These are phyloP conservation scores for Huntiella bhutanensis DNA, from an alignment of 2,329 filamentous ascomycete species.

Conservation along the genomic window DNA sequence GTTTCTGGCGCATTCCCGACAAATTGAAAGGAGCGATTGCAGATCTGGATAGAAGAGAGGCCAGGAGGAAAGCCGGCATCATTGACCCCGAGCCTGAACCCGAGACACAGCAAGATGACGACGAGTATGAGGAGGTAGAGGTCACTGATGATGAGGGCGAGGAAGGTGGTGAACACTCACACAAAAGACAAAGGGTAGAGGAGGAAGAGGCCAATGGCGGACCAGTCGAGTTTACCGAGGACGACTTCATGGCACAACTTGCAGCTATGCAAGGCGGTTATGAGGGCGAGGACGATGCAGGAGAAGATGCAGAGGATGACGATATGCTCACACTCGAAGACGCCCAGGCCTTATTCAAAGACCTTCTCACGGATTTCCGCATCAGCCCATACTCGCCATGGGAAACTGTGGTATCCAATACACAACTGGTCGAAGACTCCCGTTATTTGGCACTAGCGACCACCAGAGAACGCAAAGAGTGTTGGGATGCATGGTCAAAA, in stretches of 20 bases:
- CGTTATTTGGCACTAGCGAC: slow-evolving; percentile 70
- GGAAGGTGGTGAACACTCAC: slow-evolving; percentile 25
- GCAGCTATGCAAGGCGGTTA: slow-evolving; percentile 57
- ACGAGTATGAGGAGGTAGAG: slow-evolving; percentile 56
- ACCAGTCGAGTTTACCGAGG: slow-evolving; percentile 71
- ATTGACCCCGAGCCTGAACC: slow-evolving; percentile 6
- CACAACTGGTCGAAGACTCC: slow-evolving; percentile 62
- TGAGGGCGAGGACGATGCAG: slow-evolving; percentile 59
- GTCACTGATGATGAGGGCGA: slow-evolving; percentile 37
- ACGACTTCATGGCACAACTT: slow-evolving; percentile 83
- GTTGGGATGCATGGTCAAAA: slow-evolving; percentile 67
- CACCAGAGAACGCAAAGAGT: slow-evolving; percentile 64
- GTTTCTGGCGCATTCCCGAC: slow-evolving; percentile 87
- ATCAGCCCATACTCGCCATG: slow-evolving; percentile 81
- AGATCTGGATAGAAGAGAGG: slow-evolving; percentile 35
- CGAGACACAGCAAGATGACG: slow-evolving; percentile 15
- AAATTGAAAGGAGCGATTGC: slow-evolving; percentile 64
- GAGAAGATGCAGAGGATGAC: slow-evolving; percentile 34
- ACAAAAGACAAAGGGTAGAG: slow-evolving; percentile 18
- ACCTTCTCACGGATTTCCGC: slow-evolving; percentile 63
- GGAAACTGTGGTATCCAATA: slow-evolving; percentile 75
- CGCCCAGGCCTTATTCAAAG: slow-evolving; percentile 58
- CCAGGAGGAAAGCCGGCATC: slow-evolving; percentile 10
- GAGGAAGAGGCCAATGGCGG: slow-evolving; percentile 21
- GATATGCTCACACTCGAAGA: slow-evolving; percentile 52